These are phyloP conservation scores for Trichoderma aggressivum DNA, from an alignment of 2,329 filamentous ascomycete species.

Conservation along the genomic window DNA sequence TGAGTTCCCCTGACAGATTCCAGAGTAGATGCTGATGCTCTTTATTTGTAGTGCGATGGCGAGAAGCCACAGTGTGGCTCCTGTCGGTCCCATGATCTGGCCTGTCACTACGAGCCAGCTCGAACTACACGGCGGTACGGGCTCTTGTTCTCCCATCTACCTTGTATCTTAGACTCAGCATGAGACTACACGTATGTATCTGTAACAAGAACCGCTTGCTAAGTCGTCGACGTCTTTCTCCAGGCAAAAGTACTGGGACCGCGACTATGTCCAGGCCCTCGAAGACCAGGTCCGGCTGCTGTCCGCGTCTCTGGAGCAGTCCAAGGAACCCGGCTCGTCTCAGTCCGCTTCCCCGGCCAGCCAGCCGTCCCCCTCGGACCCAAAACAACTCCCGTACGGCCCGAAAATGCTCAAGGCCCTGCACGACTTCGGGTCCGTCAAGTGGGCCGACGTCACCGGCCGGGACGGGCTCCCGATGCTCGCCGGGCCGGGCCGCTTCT, in stretches of 20 bases:
- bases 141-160: neutral
- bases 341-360: neutral
- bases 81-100: slow-evolving; percentile 10
- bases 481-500: neutral
- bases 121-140: slow-evolving; percentile 10
- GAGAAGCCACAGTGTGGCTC: slow-evolving; percentile 12
- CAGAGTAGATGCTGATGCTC: neutral
- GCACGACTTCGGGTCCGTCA: slow-evolving; percentile 6
- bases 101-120: slow-evolving; percentile 7
- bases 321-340: neutral
- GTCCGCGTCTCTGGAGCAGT: slow-evolving; percentile 4
- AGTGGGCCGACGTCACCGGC: neutral
- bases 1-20: neutral
- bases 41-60: slow-evolving; percentile 7
- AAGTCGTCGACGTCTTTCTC: neutral
- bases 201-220: neutral
- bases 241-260: slow-evolving; percentile 19
- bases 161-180: neutral
- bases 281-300: slow-evolving; percentile 14
- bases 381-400: neutral
- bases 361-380: neutral
- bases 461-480: slow-evolving; percentile 5
- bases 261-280: slow-evolving; percentile 15
- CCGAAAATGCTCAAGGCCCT: slow-evolving; percentile 2
- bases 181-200: neutral